Percentiles rank a stretch among this genome's conserved stretches.
phyloP scores from a whole-genome alignment of 2,329 filamentous ascomycete species.

The Lecanicillium sp. region DNA sequence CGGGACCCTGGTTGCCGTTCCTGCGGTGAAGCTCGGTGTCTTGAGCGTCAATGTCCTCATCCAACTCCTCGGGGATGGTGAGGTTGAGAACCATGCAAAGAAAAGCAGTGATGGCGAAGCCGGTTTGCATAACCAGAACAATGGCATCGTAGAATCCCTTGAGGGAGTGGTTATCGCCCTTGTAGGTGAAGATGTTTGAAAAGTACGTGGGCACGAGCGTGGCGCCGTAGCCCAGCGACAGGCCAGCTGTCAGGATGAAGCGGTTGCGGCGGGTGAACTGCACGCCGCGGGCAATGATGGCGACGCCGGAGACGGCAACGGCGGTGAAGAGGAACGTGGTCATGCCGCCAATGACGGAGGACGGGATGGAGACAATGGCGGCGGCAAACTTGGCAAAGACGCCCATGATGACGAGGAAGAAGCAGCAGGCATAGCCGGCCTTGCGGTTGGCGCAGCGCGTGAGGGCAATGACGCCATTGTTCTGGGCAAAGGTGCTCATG shows the following conservation, averaged over 20 bases:
- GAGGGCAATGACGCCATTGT: conserved; percentile 77
- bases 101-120: conserved; percentile 68
- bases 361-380: conserved; percentile 67
- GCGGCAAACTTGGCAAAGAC: conserved; percentile 80
- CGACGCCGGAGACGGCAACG: conserved; percentile 69
- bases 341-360: conserved; percentile 60
- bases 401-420: conserved; percentile 74
- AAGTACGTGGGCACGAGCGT: conserved; percentile 63
- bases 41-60: conserved; percentile 35
- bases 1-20: too few relatives aligned
- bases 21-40: conserved; percentile 1
- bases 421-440: conserved; percentile 69
- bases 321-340: conserved; percentile 74
- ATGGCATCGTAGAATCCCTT: conserved; percentile 70
- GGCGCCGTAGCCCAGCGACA: conserved; percentile 66
- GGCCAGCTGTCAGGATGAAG: conserved; percentile 70
- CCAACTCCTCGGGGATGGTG: conserved; percentile 64
- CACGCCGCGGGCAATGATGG: conserved; percentile 62
- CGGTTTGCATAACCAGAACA: conserved; percentile 64
- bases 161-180: conserved; percentile 58
- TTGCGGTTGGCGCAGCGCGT: conserved; percentile 75
- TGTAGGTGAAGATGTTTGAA: conserved; percentile 63
- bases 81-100: conserved; percentile 69
- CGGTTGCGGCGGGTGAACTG: conserved; percentile 72
- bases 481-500: conserved; percentile 75